phyloP scores from a whole-genome alignment of 2,329 filamentous ascomycete genomes.

The Biscogniauxia marginata region DNA sequence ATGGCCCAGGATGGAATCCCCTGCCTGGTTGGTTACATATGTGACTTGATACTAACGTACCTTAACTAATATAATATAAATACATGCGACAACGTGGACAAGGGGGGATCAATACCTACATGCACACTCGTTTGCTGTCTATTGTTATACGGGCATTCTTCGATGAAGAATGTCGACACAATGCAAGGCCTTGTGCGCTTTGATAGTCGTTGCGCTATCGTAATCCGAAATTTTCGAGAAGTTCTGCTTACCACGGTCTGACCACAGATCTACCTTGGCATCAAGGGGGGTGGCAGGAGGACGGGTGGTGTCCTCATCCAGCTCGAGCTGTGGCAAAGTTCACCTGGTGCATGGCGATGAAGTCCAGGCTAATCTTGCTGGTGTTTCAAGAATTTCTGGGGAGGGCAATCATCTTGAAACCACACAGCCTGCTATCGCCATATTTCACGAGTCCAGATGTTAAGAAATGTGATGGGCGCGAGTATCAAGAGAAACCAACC shows the following conservation, averaged over 20 bases:
- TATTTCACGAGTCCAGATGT: background rate
- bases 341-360: slow-evolving; percentile 3
- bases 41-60: too few species aligned
- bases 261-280: background rate
- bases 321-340: background rate
- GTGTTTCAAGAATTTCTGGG: slow-evolving; percentile 19
- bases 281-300: background rate
- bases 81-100: background rate
- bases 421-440: slow-evolving; percentile 1
- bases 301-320: background rate
- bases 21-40: background rate
- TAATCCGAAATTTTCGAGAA: background rate
- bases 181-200: background rate
- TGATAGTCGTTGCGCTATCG: background rate
- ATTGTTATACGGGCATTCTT: background rate
- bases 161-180: background rate
- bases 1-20: background rate
- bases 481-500: background rate
- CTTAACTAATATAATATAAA: background rate
- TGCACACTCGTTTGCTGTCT: too few species aligned
- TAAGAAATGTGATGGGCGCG: background rate
- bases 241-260: background rate
- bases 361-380: slow-evolving; percentile 15
- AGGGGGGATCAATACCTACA: background rate
- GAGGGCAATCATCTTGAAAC: slow-evolving; percentile 17